Evolutionary conservation across 1,139 yeast genomes (phyloP).

Genomic region (Candida gigantensis): DNA sequence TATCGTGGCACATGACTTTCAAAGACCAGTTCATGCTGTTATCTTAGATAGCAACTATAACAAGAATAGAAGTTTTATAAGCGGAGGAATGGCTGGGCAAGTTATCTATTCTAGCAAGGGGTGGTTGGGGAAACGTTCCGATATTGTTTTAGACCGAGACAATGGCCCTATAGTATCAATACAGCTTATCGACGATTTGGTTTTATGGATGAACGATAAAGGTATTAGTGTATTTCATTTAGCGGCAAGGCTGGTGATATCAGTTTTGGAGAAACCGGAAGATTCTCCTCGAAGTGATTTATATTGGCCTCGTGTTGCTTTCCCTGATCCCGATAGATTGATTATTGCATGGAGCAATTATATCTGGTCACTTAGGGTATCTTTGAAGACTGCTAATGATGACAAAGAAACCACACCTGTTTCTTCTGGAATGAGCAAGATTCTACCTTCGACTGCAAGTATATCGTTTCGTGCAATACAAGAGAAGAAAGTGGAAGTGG

Average conservation of each 20-base stretch:
- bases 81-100: slow-evolving; percentile 92
- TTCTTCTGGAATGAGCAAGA: slow-evolving; percentile 30
- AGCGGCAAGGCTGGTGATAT: slow-evolving; percentile 43
- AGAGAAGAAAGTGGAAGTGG: slow-evolving; percentile 60
- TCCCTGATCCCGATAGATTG: slow-evolving; percentile 67
- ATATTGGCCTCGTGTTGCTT: slow-evolving; percentile 77
- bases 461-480: slow-evolving; percentile 55
- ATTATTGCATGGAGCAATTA: slow-evolving; percentile 83
- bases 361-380: slow-evolving; percentile 70
- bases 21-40: slow-evolving; percentile 86
- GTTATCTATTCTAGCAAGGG: slow-evolving; percentile 72
- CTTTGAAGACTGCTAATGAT: slow-evolving; percentile 23
- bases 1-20: slow-evolving; percentile 75
- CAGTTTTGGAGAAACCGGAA: slow-evolving; percentile 57
- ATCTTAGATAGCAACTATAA: slow-evolving; percentile 72
- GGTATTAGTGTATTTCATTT: slow-evolving; percentile 69
- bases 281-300: slow-evolving; percentile 74
- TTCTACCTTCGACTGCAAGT: slow-evolving; percentile 69
- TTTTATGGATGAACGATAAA: slow-evolving; percentile 83
- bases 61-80: slow-evolving; percentile 62
- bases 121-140: slow-evolving; percentile 85
- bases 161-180: slow-evolving; percentile 76
- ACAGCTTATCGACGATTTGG: slow-evolving; percentile 56
- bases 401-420: slow-evolving; percentile 16
- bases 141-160: slow-evolving; percentile 59